Evolutionary conservation across 768 basidiomycete genomes (phyloP), one percentile per base, ranked within the genome.

Genomic region (Tulasnella sp.): DNA sequence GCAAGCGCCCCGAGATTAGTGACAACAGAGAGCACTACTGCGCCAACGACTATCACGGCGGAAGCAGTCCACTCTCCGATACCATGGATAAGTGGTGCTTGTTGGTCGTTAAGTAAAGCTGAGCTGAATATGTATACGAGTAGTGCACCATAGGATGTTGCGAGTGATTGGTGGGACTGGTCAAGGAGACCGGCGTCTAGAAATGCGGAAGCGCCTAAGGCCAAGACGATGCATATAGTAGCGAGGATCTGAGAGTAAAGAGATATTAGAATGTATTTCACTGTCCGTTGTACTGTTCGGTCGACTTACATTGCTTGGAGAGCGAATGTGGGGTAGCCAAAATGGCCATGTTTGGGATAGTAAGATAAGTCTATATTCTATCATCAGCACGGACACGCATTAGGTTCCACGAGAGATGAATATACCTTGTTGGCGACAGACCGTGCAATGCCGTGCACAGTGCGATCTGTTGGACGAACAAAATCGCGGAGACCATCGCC

Each of bases 361-460:
- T 32, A 88, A 65, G 44, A 86, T 74, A 30, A 86, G 83, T 52
- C 88, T 90, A 59, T 2, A 63, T 34, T n/a, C 44, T 43, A 24
- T 53, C n/a, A 38, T 50, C 15, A 30, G 30, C 56, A 24, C 56
- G n/a, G 34, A 65, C 47, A 44, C 45, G 38, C 29, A 29, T 41
- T 32, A 30, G 3, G 34, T 32, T 50, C 30, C 34, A 34, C 42
- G 23, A n/a, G 26, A 15, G 42, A 49, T 38, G 38, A n/a, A 21
- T 47, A 13, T 68, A 86, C 88, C 84, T 80, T 61, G 78, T 75
- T 1, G 85, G 77, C 43, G 88, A 77, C 21, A 89, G 72, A 47
- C 84, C 76, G 65, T 80, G 83, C 54, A 90, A 71, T 17, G 85
- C 85, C 2, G 80, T 81, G 67, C 86, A 79, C 42, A 89, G 70